Percentiles rank a stretch among this genome's conserved stretches.
Conservation (phyloP, 768 basidiomycete genomes). For the Leccinum subtestaceum region DNA sequence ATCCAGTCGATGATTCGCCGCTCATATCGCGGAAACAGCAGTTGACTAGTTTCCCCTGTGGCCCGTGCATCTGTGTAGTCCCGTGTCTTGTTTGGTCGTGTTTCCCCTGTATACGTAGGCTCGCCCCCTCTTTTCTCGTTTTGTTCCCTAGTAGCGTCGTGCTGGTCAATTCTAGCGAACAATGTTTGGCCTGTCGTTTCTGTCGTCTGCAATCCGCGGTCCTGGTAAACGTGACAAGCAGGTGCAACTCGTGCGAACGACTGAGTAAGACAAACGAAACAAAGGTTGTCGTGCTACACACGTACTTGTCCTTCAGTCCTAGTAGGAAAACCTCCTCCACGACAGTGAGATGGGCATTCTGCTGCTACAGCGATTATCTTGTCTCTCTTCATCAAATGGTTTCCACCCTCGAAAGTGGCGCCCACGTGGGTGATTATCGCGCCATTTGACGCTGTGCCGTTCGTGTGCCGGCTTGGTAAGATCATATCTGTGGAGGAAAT, state of each 20-base stretch:
- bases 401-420: conserved; percentile 81
- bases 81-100: too few species aligned
- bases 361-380: conserved; percentile 60
- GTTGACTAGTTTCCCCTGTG: too few species aligned
- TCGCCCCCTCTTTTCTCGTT: too few species aligned
- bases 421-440: conserved; percentile 60
- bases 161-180: too few species aligned
- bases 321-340: conserved; percentile 96
- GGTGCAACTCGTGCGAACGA: conserved; percentile 6
- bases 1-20: conserved; percentile 1
- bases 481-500: conserved; percentile 38
- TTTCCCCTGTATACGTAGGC: too few species aligned
- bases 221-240: background rate
- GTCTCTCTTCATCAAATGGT: conserved; percentile 70
- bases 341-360: conserved; percentile 84
- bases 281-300: conserved; percentile 33
- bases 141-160: too few species aligned
- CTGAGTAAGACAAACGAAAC: conserved; percentile 4
- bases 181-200: too few species aligned
- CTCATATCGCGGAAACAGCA: conserved; percentile 18
- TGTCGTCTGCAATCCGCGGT: too few species aligned
- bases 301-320: conserved; percentile 96
- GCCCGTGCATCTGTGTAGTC: too few species aligned
- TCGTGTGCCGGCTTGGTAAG: conserved; percentile 29
- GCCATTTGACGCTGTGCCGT: conserved; percentile 31